Percentiles rank a stretch among this genome's conserved stretches.
Conservation (phyloP, 2,329 filamentous ascomycete genomes). For the Beauveria brongniartii region DNA sequence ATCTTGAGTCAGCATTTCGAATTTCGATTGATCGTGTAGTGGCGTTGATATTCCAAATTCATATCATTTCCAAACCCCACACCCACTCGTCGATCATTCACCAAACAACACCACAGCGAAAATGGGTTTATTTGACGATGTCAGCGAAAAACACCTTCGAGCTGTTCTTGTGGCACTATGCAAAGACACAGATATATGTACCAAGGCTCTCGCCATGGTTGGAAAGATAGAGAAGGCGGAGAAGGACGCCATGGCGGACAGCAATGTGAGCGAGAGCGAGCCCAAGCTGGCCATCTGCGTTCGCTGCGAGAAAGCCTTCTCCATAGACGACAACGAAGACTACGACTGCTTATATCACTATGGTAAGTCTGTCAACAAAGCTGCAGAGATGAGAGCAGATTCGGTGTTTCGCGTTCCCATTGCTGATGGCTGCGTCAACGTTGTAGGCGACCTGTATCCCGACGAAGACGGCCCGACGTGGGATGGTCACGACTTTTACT, state of each 20-base stretch:
- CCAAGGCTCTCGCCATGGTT: not conserved
- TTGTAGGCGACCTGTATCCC: not conserved
- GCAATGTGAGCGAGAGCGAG: not conserved
- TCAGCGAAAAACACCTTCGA: not conserved
- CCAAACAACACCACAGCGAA: not conserved
- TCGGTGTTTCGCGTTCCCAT: too few species aligned
- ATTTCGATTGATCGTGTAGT: too few species aligned
- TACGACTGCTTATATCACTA: not conserved
- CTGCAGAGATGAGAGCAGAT: too few species aligned
- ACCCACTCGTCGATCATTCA: not conserved
- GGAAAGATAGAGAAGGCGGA: not conserved
- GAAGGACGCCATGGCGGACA: not conserved
- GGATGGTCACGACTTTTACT: not conserved
- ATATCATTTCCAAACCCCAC: constrained; percentile 13
- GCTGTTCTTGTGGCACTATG: not conserved
- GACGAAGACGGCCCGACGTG: not conserved
- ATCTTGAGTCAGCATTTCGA: too few species aligned
- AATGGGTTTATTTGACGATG: not conserved
- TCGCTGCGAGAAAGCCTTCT: not conserved
- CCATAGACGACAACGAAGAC: not conserved
- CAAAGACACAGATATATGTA: not conserved
- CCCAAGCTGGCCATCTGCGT: not conserved
- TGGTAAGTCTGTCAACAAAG: not conserved
- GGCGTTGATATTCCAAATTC: too few species aligned
- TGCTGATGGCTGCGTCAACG: too few species aligned